Percentiles rank a stretch among this genome's conserved stretches.
These are phyloP conservation scores for Cercospora citrullina DNA, from an alignment of 2,329 filamentous ascomycete species.

Conservation along the genomic window DNA sequence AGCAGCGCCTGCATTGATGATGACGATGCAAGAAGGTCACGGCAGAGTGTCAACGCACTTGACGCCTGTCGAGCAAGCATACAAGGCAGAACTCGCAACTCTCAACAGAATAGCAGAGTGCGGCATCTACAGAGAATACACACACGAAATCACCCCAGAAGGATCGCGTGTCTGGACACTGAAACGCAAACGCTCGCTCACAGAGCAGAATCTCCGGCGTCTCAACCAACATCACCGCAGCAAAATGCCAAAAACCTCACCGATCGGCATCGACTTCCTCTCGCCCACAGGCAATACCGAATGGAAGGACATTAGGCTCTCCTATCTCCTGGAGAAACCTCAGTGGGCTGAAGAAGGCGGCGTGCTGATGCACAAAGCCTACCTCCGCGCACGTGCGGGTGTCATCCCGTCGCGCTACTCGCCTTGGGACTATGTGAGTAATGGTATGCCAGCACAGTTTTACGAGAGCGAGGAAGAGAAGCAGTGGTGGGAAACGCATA, in stretches of 20 bases:
- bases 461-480: conserved; percentile 7
- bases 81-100: not conserved
- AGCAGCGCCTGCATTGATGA: not conserved
- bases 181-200: conserved; percentile 11
- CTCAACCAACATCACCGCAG: conserved; percentile 1
- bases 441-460: not conserved
- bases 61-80: conserved; percentile 1
- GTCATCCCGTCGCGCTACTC: not conserved
- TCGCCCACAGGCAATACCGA: conserved; percentile 5
- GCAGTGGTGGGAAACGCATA: conserved; percentile 7
- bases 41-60: not conserved
- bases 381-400: not conserved
- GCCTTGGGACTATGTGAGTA: conserved; percentile 12
- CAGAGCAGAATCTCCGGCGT: not conserved
- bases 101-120: not conserved
- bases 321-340: not conserved
- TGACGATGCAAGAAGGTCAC: not conserved
- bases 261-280: not conserved
- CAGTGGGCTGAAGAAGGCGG: not conserved
- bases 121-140: not conserved
- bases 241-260: not conserved
- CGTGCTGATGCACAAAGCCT: not conserved
- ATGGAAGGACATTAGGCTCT: not conserved
- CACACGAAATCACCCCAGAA: not conserved
- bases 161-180: conserved; percentile 2